Percentiles rank a stretch among this genome's conserved stretches.
These are phyloP conservation scores for Daphne laureola DNA, from an alignment of 441 rosid genomes.

Conservation along the genomic window DNA sequence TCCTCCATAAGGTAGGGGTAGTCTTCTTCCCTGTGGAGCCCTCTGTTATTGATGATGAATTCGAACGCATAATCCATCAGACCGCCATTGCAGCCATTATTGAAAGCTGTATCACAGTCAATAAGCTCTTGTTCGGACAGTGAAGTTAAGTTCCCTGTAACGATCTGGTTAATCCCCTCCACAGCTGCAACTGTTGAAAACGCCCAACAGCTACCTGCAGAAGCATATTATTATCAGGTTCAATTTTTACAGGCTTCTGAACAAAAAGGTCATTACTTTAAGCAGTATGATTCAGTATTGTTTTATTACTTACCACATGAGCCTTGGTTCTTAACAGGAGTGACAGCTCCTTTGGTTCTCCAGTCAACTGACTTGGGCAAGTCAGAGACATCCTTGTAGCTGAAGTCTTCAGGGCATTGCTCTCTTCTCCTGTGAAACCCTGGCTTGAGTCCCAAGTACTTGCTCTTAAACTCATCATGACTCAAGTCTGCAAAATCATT, in stretches of 20 bases:
- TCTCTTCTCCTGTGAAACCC: conserved; percentile 24
- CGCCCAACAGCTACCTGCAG: conserved; percentile 96
- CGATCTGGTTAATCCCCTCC: conserved; percentile 84
- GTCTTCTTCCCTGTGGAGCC: conserved; percentile 80
- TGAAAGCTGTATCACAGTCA: conserved; percentile 70
- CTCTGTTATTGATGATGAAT: conserved; percentile 61
- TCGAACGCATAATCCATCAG: conserved; percentile 94
- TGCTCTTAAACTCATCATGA: conserved; percentile 58
- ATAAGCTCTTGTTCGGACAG: conserved; percentile 88
- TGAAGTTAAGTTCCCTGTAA: conserved; percentile 68
- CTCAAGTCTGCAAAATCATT: conserved; percentile 62
- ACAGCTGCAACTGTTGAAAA: conserved; percentile 95
- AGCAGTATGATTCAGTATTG: background rate
- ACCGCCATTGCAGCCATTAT: conserved; percentile 93
- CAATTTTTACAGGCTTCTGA: too few relatives aligned
- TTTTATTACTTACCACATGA: conserved; percentile 39
- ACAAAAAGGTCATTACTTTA: background rate
- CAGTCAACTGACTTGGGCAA: conserved; percentile 66
- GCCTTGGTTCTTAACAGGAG: conserved; percentile 70
- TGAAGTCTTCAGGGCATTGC: conserved; percentile 26
- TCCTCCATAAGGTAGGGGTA: conserved; percentile 93
- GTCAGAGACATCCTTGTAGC: conserved; percentile 32
- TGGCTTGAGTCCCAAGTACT: conserved; percentile 40
- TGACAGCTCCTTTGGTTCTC: conserved; percentile 66
- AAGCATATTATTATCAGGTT: too few relatives aligned